Base-by-base conservation (phyloP, 768 basidiomycete species). In the Mycena maculata region DNA sequence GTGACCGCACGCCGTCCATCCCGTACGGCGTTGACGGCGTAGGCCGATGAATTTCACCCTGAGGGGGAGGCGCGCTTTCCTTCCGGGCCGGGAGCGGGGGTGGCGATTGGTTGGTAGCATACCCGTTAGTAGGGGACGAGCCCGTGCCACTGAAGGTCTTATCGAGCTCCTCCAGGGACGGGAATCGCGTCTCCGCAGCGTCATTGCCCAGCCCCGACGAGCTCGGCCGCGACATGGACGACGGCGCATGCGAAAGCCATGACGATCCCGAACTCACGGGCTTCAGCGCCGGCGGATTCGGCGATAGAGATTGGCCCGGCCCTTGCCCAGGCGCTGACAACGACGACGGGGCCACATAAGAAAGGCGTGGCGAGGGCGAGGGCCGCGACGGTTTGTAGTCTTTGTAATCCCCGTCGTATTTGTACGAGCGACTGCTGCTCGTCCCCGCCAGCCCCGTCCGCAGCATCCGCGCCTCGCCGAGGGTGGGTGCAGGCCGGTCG, bases 121-220 rank as follows among this genome's bases (percentile, higher is more conserved):
- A 65, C 56, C 45, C 64, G 41, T 66, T 67, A 55, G 62, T 5
- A 31, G 39, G 55, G 53, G 61, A 44, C 42, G 60, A 65, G 53
- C 30, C 13, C n/a, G 22, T 33, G 13, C 25, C 66, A 71, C 69
- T 48, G 68, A 57, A 66, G 50, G 57, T 69, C 30, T 59, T 50
- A 76, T 94, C 91, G 8, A 96, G 81, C 65, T 93, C 92, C 75
- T 97, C 96, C 44, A 98, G 80, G 0, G 96, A 92, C 0, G 96
- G 96, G 76, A 93, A 98, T 57, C 93, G 85, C 31, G 88, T 85
- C 76, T 96, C 94, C 20, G 83, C 86, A 45, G 85, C 80, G 25
- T 84, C 75, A 31, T 84, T 82, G 23, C 84, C 65, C 42, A 80
- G 81, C 20, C 73, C 75, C 63, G 83, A 75, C 23, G 75, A 68